phyloP scores from a whole-genome alignment of 352 stramenopile species.

The Pseudoperonospora humuli region DNA sequence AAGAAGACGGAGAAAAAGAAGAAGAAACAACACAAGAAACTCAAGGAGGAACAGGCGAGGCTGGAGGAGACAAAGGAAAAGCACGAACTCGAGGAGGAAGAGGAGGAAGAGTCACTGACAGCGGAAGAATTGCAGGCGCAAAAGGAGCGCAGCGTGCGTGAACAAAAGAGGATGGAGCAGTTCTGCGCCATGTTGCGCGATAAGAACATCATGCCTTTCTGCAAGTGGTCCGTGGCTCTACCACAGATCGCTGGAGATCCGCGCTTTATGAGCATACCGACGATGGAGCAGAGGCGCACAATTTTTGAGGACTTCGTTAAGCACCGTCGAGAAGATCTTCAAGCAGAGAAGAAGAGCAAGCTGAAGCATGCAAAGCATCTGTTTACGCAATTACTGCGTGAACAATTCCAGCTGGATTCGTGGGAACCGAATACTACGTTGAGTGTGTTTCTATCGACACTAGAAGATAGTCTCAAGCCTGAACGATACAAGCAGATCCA shows the following conservation, averaged over 20 bases:
- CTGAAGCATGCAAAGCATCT: conserved; percentile 52
- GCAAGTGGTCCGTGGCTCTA: conserved; percentile 74
- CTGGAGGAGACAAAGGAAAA: conserved; percentile 2
- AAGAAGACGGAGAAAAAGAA: conserved; percentile 15
- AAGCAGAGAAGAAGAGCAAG: conserved; percentile 69
- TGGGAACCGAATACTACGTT: conserved; percentile 47
- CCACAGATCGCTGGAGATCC: conserved; percentile 64
- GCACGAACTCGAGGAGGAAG: conserved; percentile 7
- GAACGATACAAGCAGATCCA: conserved; percentile 28
- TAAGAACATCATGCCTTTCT: conserved; percentile 82
- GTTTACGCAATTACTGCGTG: conserved; percentile 33
- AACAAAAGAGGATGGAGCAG: conserved; percentile 44
- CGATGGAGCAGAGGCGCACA: conserved; percentile 71
- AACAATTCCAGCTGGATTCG: conserved; percentile 34
- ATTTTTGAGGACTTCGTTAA: conserved; percentile 79
- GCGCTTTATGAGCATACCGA: conserved; percentile 59
- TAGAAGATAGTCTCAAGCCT: conserved; percentile 33
- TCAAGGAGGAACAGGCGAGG: conserved; percentile 11
- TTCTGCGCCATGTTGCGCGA: conserved; percentile 70
- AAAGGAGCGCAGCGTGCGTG: conserved; percentile 24
- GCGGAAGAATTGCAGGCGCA: conserved; percentile 27
- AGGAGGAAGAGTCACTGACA: conserved; percentile 25
- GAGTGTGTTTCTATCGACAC: conserved; percentile 42
- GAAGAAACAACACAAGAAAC: conserved; percentile 19
- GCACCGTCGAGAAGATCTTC: conserved; percentile 64